Evolutionary conservation across 2,329 filamentous ascomycete genomes (phyloP), one percentile per base, ranked within the genome.

Genomic region (Microcera coccophila): DNA sequence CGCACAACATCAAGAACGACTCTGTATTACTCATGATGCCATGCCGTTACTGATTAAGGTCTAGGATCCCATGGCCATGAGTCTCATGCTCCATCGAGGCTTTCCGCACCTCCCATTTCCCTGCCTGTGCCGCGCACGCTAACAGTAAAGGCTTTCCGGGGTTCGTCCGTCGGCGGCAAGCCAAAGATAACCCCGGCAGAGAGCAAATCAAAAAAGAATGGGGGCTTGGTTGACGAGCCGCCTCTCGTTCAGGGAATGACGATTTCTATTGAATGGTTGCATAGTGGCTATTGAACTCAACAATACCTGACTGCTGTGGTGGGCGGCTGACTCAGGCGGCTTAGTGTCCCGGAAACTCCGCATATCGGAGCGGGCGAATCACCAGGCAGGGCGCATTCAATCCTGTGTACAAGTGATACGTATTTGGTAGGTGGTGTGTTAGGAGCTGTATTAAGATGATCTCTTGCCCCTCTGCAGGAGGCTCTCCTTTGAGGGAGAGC

Each of bases 101-200:
- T 15, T 32, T 32, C 29, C 15, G 29, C 29, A 32, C 15, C 29
- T 32, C 29, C 24, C 14, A 9, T 28, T 28, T 9, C 15, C n/a
- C n/a, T 12, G 22, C 12, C 22, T 26, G 22, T 26, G 22, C 22
- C 22, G 22, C 12, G 12, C 22, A 7, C 7, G 22, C 22, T 26
- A 26, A n/a, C n/a, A n/a, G n/a, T n/a, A 15, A 41, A 38, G 35
- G 15, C 12, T 31, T 38, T 15, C 41, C 29, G 16, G 41, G 38
- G 22, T 41, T 28, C 19, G 42, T 21, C 41, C 40, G 41, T 18
- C 15, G 16, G 35, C 39, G 36, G 12, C n/a, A 21, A 31, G n/a
- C 8, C 24, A 7, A 12, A 26, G 22, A 12, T 12, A 26, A 12
- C 7, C 7, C 7, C 12, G 22, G 12, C 22, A 12, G 29, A n/a